phyloP scores from a whole-genome alignment of 495 filamentous ascomycete species.

The Penicillium samsonianum region DNA sequence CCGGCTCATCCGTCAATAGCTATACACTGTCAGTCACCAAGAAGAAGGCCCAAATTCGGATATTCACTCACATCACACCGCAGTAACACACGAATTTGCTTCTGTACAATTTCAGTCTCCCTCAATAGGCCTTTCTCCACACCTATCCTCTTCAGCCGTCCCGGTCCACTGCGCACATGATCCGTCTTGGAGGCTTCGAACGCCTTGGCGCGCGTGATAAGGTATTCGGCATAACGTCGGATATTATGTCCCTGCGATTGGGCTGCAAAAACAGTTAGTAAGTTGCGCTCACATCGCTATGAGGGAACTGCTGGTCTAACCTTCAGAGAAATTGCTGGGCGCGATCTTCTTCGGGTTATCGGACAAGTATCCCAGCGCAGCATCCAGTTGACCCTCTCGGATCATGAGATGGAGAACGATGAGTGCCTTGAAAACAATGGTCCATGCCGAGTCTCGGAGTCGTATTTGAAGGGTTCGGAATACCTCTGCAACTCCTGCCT shows the following conservation, averaged over 20 bases:
- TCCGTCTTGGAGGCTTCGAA: constrained; percentile 84
- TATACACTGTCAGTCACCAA: constrained; percentile 44
- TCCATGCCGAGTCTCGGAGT: constrained; percentile 96
- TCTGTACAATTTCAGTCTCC: constrained; percentile 90
- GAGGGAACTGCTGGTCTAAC: constrained; percentile 50
- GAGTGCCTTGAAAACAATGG: constrained; percentile 90
- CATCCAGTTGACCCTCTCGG: constrained; percentile 86
- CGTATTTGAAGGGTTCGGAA: constrained; percentile 88
- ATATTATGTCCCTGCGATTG: constrained; percentile 97
- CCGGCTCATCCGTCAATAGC: constrained; percentile 84
- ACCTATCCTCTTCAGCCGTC: constrained; percentile 77
- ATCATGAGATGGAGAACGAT: constrained; percentile 98
- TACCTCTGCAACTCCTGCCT: constrained; percentile 93
- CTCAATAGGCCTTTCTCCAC: constrained; percentile 92
- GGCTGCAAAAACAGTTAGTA: constrained; percentile 46
- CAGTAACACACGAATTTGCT: constrained; percentile 79
- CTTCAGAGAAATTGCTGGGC: constrained; percentile 88
- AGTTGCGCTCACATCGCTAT: background rate
- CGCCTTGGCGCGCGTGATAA: constrained; percentile 77
- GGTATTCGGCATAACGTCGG: constrained; percentile 83
- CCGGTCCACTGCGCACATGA: constrained; percentile 82
- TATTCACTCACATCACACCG: constrained; percentile 79
- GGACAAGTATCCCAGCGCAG: constrained; percentile 81
- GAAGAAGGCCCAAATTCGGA: constrained; percentile 5
- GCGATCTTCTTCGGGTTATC: constrained; percentile 82